A percentile compares a stretch with the other conserved stretches of the same genome.
Evolutionary conservation across 192 early-diverging fungal species (phyloP).

Genomic region (Backusella tarrabulga): DNA sequence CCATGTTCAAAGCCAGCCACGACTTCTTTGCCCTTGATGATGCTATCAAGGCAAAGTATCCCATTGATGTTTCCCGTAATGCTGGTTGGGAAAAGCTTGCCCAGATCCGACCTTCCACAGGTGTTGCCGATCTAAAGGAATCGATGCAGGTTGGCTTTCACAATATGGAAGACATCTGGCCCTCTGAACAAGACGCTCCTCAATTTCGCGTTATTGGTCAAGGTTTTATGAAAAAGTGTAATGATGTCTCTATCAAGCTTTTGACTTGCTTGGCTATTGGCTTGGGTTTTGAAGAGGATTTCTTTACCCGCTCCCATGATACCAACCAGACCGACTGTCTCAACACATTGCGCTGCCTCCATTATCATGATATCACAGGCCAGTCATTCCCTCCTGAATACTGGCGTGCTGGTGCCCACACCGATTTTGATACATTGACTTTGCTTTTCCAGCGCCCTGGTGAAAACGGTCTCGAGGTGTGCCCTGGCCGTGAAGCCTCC

Average conservation of each 20-base stretch:
- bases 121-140: slow-evolving; percentile 25
- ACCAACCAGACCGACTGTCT: slow-evolving; percentile 19
- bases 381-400: background rate
- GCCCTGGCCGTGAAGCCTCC: background rate
- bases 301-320: slow-evolving; percentile 28
- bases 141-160: slow-evolving; percentile 29
- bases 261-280: slow-evolving; percentile 20
- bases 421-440: slow-evolving; percentile 27
- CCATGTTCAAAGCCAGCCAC: slow-evolving; percentile 24
- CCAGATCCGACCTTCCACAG: slow-evolving; percentile 16
- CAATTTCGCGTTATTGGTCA: slow-evolving; percentile 5
- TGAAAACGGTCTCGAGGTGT: slow-evolving; percentile 18
- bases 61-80: slow-evolving; percentile 22
- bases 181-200: slow-evolving; percentile 24
- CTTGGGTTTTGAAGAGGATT: slow-evolving; percentile 24
- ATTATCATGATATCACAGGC: slow-evolving; percentile 20
- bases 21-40: slow-evolving; percentile 29
- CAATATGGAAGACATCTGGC: slow-evolving; percentile 26
- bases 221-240: slow-evolving; percentile 26
- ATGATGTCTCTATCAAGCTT: slow-evolving; percentile 21
- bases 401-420: slow-evolving; percentile 6
- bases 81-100: slow-evolving; percentile 30
- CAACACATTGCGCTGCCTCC: slow-evolving; percentile 23
- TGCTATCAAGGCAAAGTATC: slow-evolving; percentile 19
- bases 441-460: slow-evolving; percentile 22